These are phyloP conservation scores for Murraya koenigii DNA, from an alignment of 345 rosid genomes.

Conservation along the genomic window DNA sequence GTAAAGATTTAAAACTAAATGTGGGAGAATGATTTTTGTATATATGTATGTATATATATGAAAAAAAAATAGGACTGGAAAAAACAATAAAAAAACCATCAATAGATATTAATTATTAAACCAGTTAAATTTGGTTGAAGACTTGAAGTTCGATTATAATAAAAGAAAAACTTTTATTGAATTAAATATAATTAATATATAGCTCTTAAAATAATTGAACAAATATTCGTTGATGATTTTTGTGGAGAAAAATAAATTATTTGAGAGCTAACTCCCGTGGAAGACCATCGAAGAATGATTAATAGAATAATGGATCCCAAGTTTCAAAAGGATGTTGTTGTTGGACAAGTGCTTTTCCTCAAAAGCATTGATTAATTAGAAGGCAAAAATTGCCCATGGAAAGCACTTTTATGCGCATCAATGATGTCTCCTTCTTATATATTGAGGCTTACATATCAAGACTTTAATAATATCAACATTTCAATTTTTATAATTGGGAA, in stretches of 20 bases:
- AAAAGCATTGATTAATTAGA: constrained; percentile 16
- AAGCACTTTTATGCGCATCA: neutral
- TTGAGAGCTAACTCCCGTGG: neutral
- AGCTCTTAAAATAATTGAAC: neutral
- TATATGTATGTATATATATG: too few species aligned
- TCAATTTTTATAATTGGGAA: neutral
- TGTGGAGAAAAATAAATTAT: neutral
- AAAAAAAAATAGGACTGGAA: too few species aligned
- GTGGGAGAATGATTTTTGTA: too few species aligned
- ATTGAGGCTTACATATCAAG: neutral
- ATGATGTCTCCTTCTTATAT: neutral
- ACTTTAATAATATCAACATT: neutral
- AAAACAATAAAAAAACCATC: too few species aligned
- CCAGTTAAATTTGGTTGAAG: too few species aligned
- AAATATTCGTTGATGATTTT: neutral
- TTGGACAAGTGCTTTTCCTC: constrained; percentile 12
- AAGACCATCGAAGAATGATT: neutral
- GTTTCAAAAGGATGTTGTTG: neutral
- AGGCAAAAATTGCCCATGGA: constrained; percentile 10
- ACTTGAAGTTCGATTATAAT: too few species aligned
- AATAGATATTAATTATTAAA: too few species aligned
- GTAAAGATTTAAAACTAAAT: too few species aligned
- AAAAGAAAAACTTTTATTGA: too few species aligned
- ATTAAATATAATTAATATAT: too few species aligned
- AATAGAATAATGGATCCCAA: neutral